phyloP scores from a whole-genome alignment of 345 rosid genomes.

The Eucalyptus regnans region DNA sequence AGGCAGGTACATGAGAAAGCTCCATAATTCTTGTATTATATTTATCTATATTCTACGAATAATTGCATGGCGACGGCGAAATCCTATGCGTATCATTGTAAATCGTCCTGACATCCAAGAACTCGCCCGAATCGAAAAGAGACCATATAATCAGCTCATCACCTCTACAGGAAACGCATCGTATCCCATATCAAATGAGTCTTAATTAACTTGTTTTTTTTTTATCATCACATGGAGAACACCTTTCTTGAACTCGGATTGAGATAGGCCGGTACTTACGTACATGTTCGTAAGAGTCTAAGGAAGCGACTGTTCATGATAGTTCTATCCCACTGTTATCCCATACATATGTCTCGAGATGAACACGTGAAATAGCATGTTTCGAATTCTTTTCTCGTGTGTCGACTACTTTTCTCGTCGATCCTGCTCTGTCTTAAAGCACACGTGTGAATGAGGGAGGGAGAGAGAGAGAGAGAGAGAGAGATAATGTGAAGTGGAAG shows the following conservation, averaged over 20 bases:
- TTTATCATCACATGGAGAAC: neutral
- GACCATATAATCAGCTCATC: neutral
- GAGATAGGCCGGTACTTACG: neutral
- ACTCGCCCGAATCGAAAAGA: neutral
- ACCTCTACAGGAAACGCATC: neutral
- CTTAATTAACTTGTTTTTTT: neutral
- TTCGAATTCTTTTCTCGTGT: neutral
- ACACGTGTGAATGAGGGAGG: neutral
- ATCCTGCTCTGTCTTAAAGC: neutral
- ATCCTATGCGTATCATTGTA: neutral
- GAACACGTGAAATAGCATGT: neutral
- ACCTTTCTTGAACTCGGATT: neutral
- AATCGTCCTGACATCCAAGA: rapidly evolving
- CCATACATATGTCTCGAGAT: neutral
- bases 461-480: neutral
- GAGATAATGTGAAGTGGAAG: neutral
- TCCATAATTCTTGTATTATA: neutral
- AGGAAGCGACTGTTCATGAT: neutral
- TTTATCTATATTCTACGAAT: neutral
- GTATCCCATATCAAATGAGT: neutral
- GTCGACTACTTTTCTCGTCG: neutral
- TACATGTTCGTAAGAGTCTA: neutral
- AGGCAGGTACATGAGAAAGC: neutral
- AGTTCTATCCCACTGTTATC: neutral
- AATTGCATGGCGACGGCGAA: neutral